These are phyloP conservation scores for Malus sieversii DNA, from an alignment of 306 rosid genomes.

Conservation along the genomic window DNA sequence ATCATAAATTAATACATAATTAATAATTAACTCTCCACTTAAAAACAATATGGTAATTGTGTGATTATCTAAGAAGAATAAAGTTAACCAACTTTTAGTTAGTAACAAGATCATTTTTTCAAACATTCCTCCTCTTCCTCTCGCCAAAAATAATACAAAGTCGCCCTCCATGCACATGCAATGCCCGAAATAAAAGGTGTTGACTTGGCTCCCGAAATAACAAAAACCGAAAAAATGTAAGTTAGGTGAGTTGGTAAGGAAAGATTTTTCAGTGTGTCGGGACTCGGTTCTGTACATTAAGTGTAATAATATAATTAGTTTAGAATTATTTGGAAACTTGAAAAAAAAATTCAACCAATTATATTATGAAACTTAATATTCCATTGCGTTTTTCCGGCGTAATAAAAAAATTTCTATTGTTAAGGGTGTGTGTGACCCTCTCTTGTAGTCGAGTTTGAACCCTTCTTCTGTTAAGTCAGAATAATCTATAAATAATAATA, in stretches of 20 bases:
- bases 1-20: too few species aligned
- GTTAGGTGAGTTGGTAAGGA: neutral
- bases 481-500: too few species aligned
- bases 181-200: neutral
- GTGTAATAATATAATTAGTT: too few species aligned
- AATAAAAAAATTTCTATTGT: too few species aligned
- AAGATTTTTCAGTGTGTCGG: fast-evolving
- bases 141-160: neutral
- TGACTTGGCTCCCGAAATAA: neutral
- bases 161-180: neutral
- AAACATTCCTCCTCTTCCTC: neutral
- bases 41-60: too few species aligned
- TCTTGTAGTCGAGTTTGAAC: neutral
- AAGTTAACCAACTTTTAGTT: neutral
- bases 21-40: too few species aligned
- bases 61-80: neutral
- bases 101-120: neutral
- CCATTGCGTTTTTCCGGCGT: fast-evolving
- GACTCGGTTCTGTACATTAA: fast-evolving
- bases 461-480: too few species aligned
- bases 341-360: too few species aligned
- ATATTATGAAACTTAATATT: too few species aligned
- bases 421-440: neutral
- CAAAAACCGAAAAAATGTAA: neutral
- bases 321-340: too few species aligned